phyloP scores from a whole-genome alignment of 1,284 basidiomycete species.

The Abortiporus biennis region DNA sequence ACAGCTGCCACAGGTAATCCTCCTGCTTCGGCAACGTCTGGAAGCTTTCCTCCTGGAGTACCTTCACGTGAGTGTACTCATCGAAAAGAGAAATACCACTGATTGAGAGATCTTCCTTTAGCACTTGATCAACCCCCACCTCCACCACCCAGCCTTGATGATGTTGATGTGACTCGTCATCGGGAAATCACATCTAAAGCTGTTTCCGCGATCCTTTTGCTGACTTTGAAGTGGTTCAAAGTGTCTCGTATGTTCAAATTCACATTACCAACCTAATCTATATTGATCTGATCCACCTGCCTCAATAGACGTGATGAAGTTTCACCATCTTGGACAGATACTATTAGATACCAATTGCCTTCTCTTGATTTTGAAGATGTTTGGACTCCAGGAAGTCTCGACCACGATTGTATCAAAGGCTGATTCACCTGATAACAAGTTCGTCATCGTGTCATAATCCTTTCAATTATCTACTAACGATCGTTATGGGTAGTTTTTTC shows the following conservation, averaged over 20 bases:
- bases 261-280: neutral
- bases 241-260: conserved; percentile 71
- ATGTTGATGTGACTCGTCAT: conserved; percentile 92
- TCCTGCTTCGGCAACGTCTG: conserved; percentile 56
- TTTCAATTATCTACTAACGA: conserved; percentile 7
- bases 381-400: conserved; percentile 90
- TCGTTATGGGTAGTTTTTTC: conserved; percentile 71
- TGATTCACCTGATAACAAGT: conserved; percentile 87
- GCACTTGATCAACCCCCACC: conserved; percentile 59
- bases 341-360: conserved; percentile 95
- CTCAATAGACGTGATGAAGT: conserved; percentile 88
- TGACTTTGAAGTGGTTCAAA: conserved; percentile 98
- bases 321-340: conserved; percentile 93
- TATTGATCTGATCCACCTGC: conserved; percentile 6
- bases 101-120: conserved; percentile 8
- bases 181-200: conserved; percentile 98
- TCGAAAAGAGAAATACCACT: conserved; percentile 1
- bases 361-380: conserved; percentile 95
- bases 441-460: conserved; percentile 27
- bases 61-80: conserved; percentile 49
- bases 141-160: conserved; percentile 83
- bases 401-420: conserved; percentile 82
- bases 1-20: conserved; percentile 63
- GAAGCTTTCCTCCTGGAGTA: conserved; percentile 63
- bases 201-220: conserved; percentile 88